These are phyloP conservation scores for Podaxis carcinomalis DNA, from an alignment of 768 basidiomycete genomes.

Conservation along the genomic window DNA sequence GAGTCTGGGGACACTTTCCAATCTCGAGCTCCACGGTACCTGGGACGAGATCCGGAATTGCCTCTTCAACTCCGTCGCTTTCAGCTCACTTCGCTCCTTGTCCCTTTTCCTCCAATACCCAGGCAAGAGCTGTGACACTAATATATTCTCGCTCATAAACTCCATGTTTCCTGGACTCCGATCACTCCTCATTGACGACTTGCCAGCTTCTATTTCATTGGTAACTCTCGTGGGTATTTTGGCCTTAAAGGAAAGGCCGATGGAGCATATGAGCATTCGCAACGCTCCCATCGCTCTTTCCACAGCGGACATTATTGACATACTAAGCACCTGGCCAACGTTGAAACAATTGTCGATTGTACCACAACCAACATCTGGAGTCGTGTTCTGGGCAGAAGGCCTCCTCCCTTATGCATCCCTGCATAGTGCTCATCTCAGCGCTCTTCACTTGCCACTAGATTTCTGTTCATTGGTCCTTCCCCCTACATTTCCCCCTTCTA, in stretches of 20 bases:
- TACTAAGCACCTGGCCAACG: background rate
- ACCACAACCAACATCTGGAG: background rate
- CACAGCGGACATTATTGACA: background rate
- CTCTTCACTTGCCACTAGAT: background rate
- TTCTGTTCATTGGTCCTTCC: background rate
- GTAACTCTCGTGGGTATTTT: background rate
- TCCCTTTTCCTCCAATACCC: background rate
- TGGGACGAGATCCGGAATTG: background rate
- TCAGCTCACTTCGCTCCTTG: background rate
- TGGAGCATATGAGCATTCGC: background rate
- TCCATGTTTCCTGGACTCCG: background rate
- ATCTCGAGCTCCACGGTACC: background rate
- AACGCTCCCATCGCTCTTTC: background rate
- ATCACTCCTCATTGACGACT: background rate
- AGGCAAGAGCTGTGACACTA: background rate
- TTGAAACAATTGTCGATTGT: background rate
- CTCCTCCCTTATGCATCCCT: background rate
- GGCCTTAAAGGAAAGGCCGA: background rate
- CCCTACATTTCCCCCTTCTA: background rate
- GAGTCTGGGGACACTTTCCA: background rate
- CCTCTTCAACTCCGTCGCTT: background rate
- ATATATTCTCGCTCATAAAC: background rate
- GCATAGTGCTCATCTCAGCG: background rate
- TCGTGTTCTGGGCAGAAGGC: background rate
- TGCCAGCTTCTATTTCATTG: background rate